Base-by-base conservation (phyloP, 192 early-diverging fungal genomes). In the Cetraspora pellucida region DNA sequence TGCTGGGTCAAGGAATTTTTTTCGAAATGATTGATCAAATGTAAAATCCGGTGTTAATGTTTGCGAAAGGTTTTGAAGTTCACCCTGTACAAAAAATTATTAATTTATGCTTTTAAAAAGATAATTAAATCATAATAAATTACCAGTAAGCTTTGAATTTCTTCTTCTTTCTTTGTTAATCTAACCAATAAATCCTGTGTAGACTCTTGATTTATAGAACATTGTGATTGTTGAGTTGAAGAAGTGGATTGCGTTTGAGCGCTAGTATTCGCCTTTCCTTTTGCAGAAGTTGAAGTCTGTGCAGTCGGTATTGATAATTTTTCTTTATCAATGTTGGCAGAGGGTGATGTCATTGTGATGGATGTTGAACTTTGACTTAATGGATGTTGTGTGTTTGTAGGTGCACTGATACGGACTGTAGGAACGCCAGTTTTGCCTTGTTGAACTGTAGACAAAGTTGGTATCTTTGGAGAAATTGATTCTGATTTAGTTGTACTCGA, bases 1-100 rank as follows among this genome's bases (percentile, higher is more conserved):
- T 21, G 79, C 79, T 25, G 79, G 79, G 31, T 81, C 79, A 30
- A 81, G 66, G 49, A 77, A 77, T 37, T 65, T 58, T 70, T 77
- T 66, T 10, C 57, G 73, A 16, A 75, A 31, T 28, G 58, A 54
- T 31, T 16, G 45, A 30, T 75, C 73, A 75, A 30, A 75, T 61
- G 73, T 28, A 47, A 75, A 75, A 49, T 75, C 73, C 9, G 73
- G 73, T 21, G 73, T 75, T 27, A 75, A 45, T 17, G 46, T 64
- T 63, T 75, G 73, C 10, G 73, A 75, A 25, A 75, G 60, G 1
- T 54, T 63, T 63, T 75, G 73, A 61, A 75, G 59, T 75, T 75
- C 73, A 9, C 58, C 60, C 73, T 75, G 8, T 8, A 47, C 10
- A 73, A 58, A 17, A 67, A 67, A 44, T 21, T 49, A 47, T 46